Percentiles rank a stretch among this genome's conserved stretches.
These are phyloP conservation scores for Wickerhamiella slavikovae DNA, from an alignment of 805 yeast species.

Conservation along the genomic window DNA sequence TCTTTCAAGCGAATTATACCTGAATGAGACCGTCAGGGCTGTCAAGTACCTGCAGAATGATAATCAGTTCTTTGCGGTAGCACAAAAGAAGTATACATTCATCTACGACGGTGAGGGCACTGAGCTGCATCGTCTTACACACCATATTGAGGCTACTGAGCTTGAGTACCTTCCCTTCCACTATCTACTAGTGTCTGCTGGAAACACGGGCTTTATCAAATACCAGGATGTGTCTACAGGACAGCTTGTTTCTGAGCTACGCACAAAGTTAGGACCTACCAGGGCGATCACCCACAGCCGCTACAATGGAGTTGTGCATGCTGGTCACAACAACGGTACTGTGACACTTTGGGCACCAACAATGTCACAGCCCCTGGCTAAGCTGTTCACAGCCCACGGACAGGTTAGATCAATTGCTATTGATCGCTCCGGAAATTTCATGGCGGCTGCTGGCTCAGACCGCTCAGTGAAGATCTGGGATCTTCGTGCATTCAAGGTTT, in stretches of 20 bases:
- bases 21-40: constrained; percentile 77
- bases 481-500: constrained; percentile 56
- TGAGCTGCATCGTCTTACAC: constrained; percentile 79
- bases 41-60: constrained; percentile 83
- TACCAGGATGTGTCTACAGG: constrained; percentile 96
- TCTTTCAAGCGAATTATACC: constrained; percentile 58
- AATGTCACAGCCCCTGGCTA: constrained; percentile 67
- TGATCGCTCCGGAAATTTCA: constrained; percentile 80
- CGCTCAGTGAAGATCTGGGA: constrained; percentile 82
- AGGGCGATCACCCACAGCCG: constrained; percentile 78
- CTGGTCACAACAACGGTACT: constrained; percentile 85
- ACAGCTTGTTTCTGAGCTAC: constrained; percentile 53
- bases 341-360: constrained; percentile 89
- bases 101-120: constrained; percentile 81
- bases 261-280: constrained; percentile 83
- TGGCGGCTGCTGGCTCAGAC: constrained; percentile 87
- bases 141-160: constrained; percentile 67
- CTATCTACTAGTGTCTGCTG: constrained; percentile 68
- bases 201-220: constrained; percentile 70
- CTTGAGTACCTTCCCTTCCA: constrained; percentile 87
- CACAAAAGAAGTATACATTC: constrained; percentile 86
- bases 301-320: constrained; percentile 85
- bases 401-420: constrained; percentile 71
- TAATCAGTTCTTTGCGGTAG: constrained; percentile 75
- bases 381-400: constrained; percentile 63